These are phyloP conservation scores for Adansonia digitata DNA, from an alignment of 345 rosid species.

Conservation along the genomic window DNA sequence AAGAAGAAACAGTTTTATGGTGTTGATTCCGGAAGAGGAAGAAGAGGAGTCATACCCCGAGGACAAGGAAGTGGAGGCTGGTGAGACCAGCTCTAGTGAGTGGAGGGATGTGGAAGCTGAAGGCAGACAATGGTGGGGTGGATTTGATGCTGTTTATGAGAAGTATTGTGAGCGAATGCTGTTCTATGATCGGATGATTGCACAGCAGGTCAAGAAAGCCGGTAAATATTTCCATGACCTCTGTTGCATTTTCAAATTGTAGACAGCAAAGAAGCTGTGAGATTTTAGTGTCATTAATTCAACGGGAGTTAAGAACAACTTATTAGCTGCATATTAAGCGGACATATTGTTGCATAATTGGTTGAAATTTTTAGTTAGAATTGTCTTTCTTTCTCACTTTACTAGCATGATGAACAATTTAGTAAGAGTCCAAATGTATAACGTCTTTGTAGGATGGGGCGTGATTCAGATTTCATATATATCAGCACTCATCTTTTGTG, in stretches of 20 bases:
- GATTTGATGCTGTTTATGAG: constrained; percentile 82
- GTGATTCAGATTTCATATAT: neutral
- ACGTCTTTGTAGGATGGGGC: neutral
- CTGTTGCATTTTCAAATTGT: constrained; percentile 7
- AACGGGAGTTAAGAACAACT: neutral
- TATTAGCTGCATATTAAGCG: neutral
- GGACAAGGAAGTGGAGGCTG: constrained; percentile 50
- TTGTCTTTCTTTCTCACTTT: neutral
- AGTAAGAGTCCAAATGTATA: neutral
- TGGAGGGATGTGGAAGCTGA: constrained; percentile 95
- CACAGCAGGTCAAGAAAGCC: constrained; percentile 53
- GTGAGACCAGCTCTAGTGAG: constrained; percentile 55
- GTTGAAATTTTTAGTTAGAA: neutral
- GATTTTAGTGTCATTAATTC: neutral
- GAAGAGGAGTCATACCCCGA: constrained; percentile 48
- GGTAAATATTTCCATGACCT: constrained; percentile 36
- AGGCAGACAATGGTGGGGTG: constrained; percentile 95
- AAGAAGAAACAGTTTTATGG: constrained; percentile 90
- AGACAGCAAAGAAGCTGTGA: no score
- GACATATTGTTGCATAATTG: neutral
- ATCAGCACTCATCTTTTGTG: neutral
- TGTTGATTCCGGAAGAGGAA: constrained; percentile 81
- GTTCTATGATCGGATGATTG: constrained; percentile 68
- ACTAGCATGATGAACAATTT: neutral
- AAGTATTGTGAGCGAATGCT: constrained; percentile 88